Base-by-base conservation (phyloP, 768 basidiomycete genomes). In the Lactifluus piperatus region DNA sequence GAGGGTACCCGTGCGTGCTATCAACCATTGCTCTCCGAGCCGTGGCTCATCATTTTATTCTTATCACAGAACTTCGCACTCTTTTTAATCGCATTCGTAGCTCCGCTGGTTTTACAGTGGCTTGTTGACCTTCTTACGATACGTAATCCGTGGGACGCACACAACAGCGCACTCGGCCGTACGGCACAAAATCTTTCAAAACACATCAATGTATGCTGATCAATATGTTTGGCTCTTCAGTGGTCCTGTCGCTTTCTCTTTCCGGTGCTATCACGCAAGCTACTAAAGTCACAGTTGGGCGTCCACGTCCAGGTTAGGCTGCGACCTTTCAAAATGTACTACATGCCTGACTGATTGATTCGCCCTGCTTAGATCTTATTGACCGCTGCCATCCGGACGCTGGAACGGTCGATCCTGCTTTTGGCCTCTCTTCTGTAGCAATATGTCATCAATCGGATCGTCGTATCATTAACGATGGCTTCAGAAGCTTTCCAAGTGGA, bases 401-500 rank as follows among this genome's bases (percentile, higher is more conserved):
- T 0, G 90, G 85, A 4, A 77, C 87, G 3, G 73, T 71, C 1
- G 86, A 97, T 67, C 81, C 84, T 5, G 68, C 77, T 1, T 95
- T 81, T 63, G 88, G 90, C 0, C 74, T 98, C 8, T 83, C 85
- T 0, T 83, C 77, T n/a, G 81, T 78, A 53, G 77, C 80, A 5
- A 84, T 95, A 54, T 99, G 97, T 71, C 91, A 90, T 1, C 85
- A 86, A 65, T 76, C 81, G 5, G 73, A 88, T 62, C 65, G 69
- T 18, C 63, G 68, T 8, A 78, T 85, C 27, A 70, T 94, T 63
- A 73, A 76, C 29, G 91, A 95, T 72, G 94, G 94, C 1, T 97
- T 91, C 76, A 81, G 89, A 65, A 94, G 91, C 68, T 97, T 97
- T 71, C 88, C 87, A 14, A 91, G 89, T 54, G 94, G 94, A 1